Evolutionary conservation across 2,329 filamentous ascomycete species (phyloP).

Genomic region (Cordyceps pruinosa): DNA sequence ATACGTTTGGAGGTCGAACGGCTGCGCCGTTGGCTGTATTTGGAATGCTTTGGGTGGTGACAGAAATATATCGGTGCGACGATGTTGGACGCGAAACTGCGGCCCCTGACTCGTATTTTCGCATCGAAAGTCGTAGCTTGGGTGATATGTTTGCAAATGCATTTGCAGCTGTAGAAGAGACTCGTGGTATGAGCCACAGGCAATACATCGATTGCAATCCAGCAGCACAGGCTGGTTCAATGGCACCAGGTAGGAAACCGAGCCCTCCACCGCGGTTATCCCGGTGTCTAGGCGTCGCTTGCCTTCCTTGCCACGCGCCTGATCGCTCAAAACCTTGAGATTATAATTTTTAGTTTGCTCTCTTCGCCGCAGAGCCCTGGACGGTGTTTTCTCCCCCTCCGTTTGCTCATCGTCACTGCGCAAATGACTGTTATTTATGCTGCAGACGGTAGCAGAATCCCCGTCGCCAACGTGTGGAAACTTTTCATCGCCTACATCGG

Average conservation of each 20-base stretch:
- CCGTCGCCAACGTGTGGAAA: conserved; percentile 19
- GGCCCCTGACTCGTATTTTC: conserved; percentile 30
- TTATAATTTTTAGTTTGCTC: conserved; percentile 49
- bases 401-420: conserved; percentile 39
- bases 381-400: conserved; percentile 44
- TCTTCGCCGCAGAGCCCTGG: conserved; percentile 42
- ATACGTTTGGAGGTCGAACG: conserved; percentile 39
- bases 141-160: conserved; percentile 41
- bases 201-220: conserved; percentile 44
- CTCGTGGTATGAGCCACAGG: conserved; percentile 41
- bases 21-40: conserved; percentile 34
- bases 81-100: conserved; percentile 29
- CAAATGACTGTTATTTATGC: conserved; percentile 14
- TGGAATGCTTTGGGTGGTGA: conserved; percentile 33
- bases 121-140: conserved; percentile 37
- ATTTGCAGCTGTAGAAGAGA: conserved; percentile 41
- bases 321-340: conserved; percentile 51
- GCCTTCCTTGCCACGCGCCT: conserved; percentile 46
- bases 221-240: conserved; percentile 38
- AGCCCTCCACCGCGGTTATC: conserved; percentile 30
- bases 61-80: conserved; percentile 17
- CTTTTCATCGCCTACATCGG: conserved; percentile 20
- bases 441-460: background rate
- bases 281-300: conserved; percentile 29
- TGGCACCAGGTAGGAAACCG: conserved; percentile 39